A percentile compares a stretch with the other conserved stretches of the same genome.
These are phyloP conservation scores for Ceratocystis colombiana DNA, from an alignment of 2,329 filamentous ascomycete genomes.

Conservation along the genomic window DNA sequence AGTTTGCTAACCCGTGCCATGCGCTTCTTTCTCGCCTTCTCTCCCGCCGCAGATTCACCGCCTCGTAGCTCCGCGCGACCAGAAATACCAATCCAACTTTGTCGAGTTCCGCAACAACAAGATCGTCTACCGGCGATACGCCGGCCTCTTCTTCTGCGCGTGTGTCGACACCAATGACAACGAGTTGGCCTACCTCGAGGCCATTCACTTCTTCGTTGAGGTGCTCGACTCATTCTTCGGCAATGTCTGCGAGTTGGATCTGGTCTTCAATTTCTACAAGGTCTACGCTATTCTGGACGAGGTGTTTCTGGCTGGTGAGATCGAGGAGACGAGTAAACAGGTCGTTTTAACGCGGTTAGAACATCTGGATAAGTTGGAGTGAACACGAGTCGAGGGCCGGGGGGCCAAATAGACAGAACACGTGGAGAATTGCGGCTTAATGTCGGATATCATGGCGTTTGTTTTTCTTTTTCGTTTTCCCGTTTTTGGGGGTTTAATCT, in stretches of 20 bases:
- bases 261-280: constrained; percentile 73
- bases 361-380: constrained; percentile 94
- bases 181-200: constrained; percentile 91
- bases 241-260: constrained; percentile 95
- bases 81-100: constrained; percentile 99
- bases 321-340: constrained; percentile 97
- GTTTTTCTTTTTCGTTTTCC: constrained; percentile 2
- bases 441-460: constrained; percentile 18
- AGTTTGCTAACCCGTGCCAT: background rate
- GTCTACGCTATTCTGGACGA: constrained; percentile 98
- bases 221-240: constrained; percentile 98
- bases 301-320: constrained; percentile 94
- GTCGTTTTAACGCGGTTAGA: constrained; percentile 89
- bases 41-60: constrained; percentile 63
- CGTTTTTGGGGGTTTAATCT: background rate
- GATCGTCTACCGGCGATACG: constrained; percentile 94
- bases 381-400: constrained; percentile 25
- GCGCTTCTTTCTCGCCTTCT: background rate
- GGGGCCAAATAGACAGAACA: background rate
- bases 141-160: constrained; percentile 96
- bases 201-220: constrained; percentile 98
- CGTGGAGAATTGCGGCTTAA: background rate
- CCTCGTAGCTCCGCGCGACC: constrained; percentile 91
- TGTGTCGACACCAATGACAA: constrained; percentile 99
- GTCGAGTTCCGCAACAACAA: constrained; percentile 94